These are phyloP conservation scores for Ascochyta viciae-villosae DNA, from an alignment of 2,329 filamentous ascomycete genomes.

Conservation along the genomic window DNA sequence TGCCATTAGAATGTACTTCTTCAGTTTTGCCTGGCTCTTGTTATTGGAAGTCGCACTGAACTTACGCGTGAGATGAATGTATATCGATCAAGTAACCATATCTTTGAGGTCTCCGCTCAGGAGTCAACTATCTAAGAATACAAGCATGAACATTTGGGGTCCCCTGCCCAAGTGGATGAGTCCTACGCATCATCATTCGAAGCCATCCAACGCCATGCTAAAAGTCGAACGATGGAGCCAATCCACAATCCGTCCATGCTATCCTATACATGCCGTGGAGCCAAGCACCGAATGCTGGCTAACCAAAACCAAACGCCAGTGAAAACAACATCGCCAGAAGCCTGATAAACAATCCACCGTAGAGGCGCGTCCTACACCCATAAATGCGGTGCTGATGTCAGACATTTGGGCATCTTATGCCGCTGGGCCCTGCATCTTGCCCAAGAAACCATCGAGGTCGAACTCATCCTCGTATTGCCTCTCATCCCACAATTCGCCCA, in stretches of 20 bases:
- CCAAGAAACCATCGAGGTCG: slow-evolving; percentile 92
- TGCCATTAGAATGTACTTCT: too few species aligned
- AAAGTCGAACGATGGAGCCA: slow-evolving; percentile 16
- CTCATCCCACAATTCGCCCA: slow-evolving; percentile 97
- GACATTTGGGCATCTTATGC: background rate
- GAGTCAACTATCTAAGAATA: slow-evolving; percentile 11
- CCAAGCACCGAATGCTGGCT: background rate
- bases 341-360: background rate
- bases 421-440: slow-evolving; percentile 75
- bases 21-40: too few species aligned
- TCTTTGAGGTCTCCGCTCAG: background rate
- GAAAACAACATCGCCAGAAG: background rate
- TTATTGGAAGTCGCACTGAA: too few species aligned
- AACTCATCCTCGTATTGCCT: slow-evolving; percentile 98
- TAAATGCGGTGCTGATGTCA: background rate
- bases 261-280: slow-evolving; percentile 10
- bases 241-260: slow-evolving; percentile 15
- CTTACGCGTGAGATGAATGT: too few species aligned
- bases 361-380: background rate
- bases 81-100: background rate
- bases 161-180: background rate
- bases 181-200: background rate
- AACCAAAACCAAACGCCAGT: slow-evolving; percentile 6
- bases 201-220: slow-evolving; percentile 22
- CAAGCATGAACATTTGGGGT: slow-evolving; percentile 12